Conservation (phyloP, 2,329 filamentous ascomycete species). For the Daldinia eschscholtzii region DNA sequence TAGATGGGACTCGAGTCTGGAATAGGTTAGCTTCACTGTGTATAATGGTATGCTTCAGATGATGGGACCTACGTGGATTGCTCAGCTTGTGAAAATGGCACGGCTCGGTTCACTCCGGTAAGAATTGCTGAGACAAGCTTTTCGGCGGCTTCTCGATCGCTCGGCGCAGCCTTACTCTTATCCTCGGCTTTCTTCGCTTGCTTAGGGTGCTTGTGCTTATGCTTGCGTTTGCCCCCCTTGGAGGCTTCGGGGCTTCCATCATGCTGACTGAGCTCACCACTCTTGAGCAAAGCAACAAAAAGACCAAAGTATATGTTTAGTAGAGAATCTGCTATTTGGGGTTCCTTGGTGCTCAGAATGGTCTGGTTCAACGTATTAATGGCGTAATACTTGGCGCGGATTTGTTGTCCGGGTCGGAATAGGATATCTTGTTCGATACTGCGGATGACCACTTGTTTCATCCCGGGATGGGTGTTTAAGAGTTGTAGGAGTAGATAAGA, state of each 20-base stretch:
- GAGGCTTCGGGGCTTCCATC: slow-evolving; percentile 56
- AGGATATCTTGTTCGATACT: slow-evolving; percentile 89
- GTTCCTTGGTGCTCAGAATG: slow-evolving; percentile 86
- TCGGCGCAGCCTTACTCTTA: slow-evolving; percentile 47
- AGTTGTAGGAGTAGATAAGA: slow-evolving; percentile 95
- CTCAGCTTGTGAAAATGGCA: slow-evolving; percentile 89
- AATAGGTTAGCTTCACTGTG: slow-evolving; percentile 43
- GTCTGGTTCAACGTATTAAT: slow-evolving; percentile 98
- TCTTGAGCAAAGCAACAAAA: slow-evolving; percentile 86
- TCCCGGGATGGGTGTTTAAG: slow-evolving; percentile 87
- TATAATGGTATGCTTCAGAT: not conserved
- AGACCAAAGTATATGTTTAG: slow-evolving; percentile 92
- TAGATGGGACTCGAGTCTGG: slow-evolving; percentile 84
- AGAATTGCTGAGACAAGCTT: slow-evolving; percentile 93
- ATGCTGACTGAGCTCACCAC: slow-evolving; percentile 57
- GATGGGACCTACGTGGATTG: slow-evolving; percentile 72
- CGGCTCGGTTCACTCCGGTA: slow-evolving; percentile 94
- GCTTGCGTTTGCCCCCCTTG: slow-evolving; percentile 59
- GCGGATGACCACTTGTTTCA: slow-evolving; percentile 90
- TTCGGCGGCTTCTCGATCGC: slow-evolving; percentile 80
- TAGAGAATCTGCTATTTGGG: slow-evolving; percentile 81
- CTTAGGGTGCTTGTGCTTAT: slow-evolving; percentile 62
- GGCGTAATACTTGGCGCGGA: slow-evolving; percentile 93
- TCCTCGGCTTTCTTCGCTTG: slow-evolving; percentile 55
- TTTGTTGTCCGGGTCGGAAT: slow-evolving; percentile 86